Base-by-base conservation (phyloP, 257 asterid genomes). In the Jacaranda mimosifolia region DNA sequence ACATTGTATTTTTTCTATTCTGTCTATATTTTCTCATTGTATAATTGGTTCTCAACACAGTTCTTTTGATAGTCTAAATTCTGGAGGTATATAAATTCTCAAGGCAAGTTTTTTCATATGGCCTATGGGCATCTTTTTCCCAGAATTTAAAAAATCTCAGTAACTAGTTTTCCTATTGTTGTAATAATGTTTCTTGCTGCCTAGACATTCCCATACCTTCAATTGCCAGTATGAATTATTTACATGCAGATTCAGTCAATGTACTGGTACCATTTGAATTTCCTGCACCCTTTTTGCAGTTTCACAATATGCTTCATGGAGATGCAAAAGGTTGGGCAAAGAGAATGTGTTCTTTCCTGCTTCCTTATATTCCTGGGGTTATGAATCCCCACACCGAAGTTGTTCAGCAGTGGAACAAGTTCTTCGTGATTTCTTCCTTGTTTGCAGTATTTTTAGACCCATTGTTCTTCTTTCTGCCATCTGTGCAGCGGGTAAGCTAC, bases 241-340 rank as follows among this genome's bases (percentile, higher is more conserved):
- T 26, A 26, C 32, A 26, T 26, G 32, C 32, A 26, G 32, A 26
- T 26, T 18, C 42, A 74, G 63, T 36, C 43, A 10, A 18, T 58
- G 65, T 35, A 18, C 51, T 62, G 40, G 9, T 70, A 69, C 46
- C 42, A 46, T 64, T 72, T n/a, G 36, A 32, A 43, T 69, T 73
- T 15, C 18, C 51, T 53, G 53, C 77, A 42, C 21, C 58, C 18
- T 69, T 48, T 71, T 78, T 71, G 77, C 93, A 93, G 98, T 87
- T 89, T 77, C 97, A 85, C 69, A 90, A 85, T 82, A 77, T 90
- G 85, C 58, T 89, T 8, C 82, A 86, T 74, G 96, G 97, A 81
- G 97, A 91, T 75, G 92, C 95, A 52, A 90, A 87, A 85, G 90
- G 98, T 45, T 91, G 95, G 93, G 93, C 92, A 9, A 89, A 80